Base-by-base conservation (phyloP, 2,329 filamentous ascomycete species). In the Xylaria sp. region DNA sequence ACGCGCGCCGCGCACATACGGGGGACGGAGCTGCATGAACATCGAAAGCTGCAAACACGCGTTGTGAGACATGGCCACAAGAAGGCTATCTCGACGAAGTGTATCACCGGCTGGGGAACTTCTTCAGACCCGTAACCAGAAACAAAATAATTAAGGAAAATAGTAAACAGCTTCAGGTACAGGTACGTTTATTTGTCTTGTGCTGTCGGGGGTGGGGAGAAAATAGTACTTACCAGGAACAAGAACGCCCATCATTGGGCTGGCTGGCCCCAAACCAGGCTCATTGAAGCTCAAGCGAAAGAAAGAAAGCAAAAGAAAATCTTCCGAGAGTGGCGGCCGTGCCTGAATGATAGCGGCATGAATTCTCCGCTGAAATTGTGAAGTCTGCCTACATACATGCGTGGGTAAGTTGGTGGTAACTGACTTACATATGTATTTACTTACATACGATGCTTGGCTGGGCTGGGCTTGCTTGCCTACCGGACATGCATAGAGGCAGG, bases 271-370 rank as follows among this genome's bases (percentile, higher is more conserved):
- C 51, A 59, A 52, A 30, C 23, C 23, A 30, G 23, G 23, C 23
- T 30, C 23, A 30, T 56, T 18, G 49, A 59, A 59, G 59, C 55
- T 53, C 52, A 19, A 57, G 42, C 42, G 47, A 58, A n/a, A 18
- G 13, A 47, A 47, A 19, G 16, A 47, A 18, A 47, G 7, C 7
- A 19, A 4, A 13, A 19, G 16, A 16, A 55, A 55, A 59, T 49
- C 58, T 64, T 64, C 63, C 65, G 66, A 66, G 39, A 42, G 54
- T 47, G 52, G 57, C 56, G 64, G 61, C 58, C 62, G 62, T 63
- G 66, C 66, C 62, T 66, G 60, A 61, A 64, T 58, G 57, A 59
- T 58, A 64, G 61, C 63, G 61, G 59, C 61, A 63, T 62, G 37
- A 47, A 54, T 56, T 59, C 62, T 53, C 58, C 63, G 64, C 60